phyloP scores from a whole-genome alignment of 306 rosid species.

The Betula pendula region DNA sequence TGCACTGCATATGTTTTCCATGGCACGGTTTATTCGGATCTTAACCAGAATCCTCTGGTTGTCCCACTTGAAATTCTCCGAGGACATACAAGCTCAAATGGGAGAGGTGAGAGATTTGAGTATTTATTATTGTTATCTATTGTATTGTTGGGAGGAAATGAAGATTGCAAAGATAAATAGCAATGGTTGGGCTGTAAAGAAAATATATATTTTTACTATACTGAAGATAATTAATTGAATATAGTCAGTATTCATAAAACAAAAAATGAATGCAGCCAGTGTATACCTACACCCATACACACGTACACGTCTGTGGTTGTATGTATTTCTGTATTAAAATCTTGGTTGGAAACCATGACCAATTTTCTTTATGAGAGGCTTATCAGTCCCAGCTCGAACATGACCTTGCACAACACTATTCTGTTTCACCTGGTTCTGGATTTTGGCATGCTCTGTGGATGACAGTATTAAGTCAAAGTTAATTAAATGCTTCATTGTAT shows the following conservation, averaged over 20 bases:
- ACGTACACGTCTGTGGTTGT: background rate
- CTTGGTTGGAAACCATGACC: background rate
- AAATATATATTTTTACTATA: background rate
- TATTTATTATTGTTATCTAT: conserved; percentile 1
- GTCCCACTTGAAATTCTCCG: conserved; percentile 85
- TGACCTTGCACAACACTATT: background rate
- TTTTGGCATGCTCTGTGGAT: background rate
- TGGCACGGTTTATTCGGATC: conserved; percentile 94
- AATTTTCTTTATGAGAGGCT: background rate
- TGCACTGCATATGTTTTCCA: conserved; percentile 86
- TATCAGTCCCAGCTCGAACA: background rate
- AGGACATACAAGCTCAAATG: conserved; percentile 71
- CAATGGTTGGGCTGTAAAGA: background rate
- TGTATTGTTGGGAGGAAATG: background rate
- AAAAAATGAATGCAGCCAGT: background rate
- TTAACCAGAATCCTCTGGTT: conserved; percentile 84
- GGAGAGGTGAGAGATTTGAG: conserved; percentile 64
- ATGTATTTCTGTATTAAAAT: background rate
- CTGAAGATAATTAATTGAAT: background rate
- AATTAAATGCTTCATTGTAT: background rate
- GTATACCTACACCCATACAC: background rate
- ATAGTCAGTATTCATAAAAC: background rate
- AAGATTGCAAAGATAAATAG: background rate
- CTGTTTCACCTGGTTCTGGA: background rate
- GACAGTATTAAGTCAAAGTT: background rate